Base-by-base conservation (phyloP, 164 flowering plant species). In the Dillenia suffruticosa region DNA sequence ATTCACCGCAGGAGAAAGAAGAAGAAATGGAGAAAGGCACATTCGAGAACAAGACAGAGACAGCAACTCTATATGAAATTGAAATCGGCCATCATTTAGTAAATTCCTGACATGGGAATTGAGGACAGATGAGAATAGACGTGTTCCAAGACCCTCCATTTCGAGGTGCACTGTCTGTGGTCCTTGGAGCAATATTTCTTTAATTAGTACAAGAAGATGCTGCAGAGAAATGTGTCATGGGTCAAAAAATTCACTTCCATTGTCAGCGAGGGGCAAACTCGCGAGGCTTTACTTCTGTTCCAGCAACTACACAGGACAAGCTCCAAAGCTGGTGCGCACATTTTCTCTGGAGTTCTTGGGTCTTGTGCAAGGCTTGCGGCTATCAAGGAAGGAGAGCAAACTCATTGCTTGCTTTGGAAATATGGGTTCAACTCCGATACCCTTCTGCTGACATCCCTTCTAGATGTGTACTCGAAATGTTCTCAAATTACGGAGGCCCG, bases 401-500 rank as follows among this genome's bases (percentile, higher is more conserved):
- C 72, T 22, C 84, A 80, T 46, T 63, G 72, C 64, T 14, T 71
- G 19, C 47, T 68, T 7, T 26, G 62, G 63, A 75, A 73, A 66
- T 65, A 58, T 58, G 80, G 82, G 61, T 69, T 67, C 66, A 9
- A 55, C 44, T 6, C 50, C 15, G 76, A 76, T 51, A 44, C 59
- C 12, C 15, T 63, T 22, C 62, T 78, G 12, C 68, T 74, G 80
- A 78, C 80, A 13, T 74, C 84, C 63, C 72, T 78, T 9, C 49
- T 74, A 10, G 73, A 69, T 61, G 70, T 76, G 80, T 81, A 81
- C 60, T 70, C 48, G 5, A 74, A 76, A 45, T 70, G 77, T 65
- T 8, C 46, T 2, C 10, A 50, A 16, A 54, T 72, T 10, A n/a
- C 12, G 14, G 72, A 72, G 4, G 80, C 81, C 16, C 77, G 70